A percentile compares a stretch with the other conserved stretches of the same genome.
Evolutionary conservation across 2,329 filamentous ascomycete species (phyloP).

Genomic region (Aspergillus neotritici): DNA sequence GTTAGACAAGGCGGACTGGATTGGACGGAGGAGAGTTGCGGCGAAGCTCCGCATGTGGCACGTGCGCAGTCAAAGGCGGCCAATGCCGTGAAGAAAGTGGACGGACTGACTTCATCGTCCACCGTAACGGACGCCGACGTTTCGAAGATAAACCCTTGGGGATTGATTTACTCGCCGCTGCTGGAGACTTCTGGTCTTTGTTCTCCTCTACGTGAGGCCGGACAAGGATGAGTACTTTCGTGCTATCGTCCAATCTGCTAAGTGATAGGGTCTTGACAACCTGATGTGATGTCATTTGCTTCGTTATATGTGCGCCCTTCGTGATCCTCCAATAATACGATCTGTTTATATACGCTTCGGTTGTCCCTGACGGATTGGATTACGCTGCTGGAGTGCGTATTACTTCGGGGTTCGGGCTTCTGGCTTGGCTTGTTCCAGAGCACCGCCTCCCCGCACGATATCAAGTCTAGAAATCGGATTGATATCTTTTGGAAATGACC

Average conservation of each 20-base stretch:
- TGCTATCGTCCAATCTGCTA: constrained; percentile 2
- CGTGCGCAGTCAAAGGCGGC: constrained; percentile 16
- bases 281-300: constrained; percentile 10
- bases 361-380: neutral
- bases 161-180: no score
- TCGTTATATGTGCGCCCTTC: constrained; percentile 18
- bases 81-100: neutral
- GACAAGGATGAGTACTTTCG: constrained; percentile 2
- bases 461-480: neutral
- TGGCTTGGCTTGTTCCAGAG: no score
- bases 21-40: constrained; percentile 2
- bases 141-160: neutral
- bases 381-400: no score
- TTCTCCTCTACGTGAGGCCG: neutral
- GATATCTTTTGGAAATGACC: constrained; percentile 15
- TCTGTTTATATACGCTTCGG: neutral
- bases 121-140: neutral
- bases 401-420: no score
- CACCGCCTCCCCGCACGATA: no score
- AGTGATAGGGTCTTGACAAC: constrained; percentile 5
- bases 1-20: neutral
- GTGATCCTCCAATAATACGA: constrained; percentile 7
- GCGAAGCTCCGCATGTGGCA: constrained; percentile 10
- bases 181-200: no score
- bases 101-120: constrained; percentile 17